Evolutionary conservation across 2,329 filamentous ascomycete species (phyloP), one percentile per base, ranked within the genome.

Genomic region (Fusarium oxysporum): DNA sequence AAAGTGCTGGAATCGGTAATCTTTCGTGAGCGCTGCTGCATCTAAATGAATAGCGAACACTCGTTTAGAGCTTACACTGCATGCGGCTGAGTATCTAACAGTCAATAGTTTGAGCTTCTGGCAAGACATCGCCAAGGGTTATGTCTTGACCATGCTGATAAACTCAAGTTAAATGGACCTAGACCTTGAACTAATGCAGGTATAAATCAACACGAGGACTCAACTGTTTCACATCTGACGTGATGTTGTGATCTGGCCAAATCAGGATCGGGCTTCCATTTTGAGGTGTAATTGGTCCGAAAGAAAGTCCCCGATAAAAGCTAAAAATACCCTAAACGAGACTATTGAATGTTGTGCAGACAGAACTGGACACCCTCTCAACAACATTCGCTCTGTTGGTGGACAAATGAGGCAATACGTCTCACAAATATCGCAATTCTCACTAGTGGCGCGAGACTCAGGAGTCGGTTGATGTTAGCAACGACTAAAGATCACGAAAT

Each of bases 311-410:
- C 33, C n/a, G 43, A 41, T 21, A 3, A 14, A 28, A 43, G 43
- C 44, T 45, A 67, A 67, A 59, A 66, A 67, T 65, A 65, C 38
- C 21, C n/a, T 11, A 45, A 59, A 35, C n/a, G n/a, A 35, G 25
- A 59, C 33, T 59, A 65, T 59, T 50, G 33, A 40, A 65, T 51
- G 61, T n/a, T 40, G 51, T 65, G 38, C 45, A 21, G n/a, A 16
- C 28, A 17, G 23, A 25, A 25, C 23, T 25, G 23, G 23, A 25
- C 28, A 35, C 48, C 19, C 47, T 57, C 44, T 55, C 35, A 19
- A 12, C 13, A 21, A 25, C 12, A 32, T 32, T 25, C 6, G 17
- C n/a, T 43, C 32, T n/a, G 25, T 14, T 32, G 50, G 11, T 38
- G 9, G 21, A 45, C n/a, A 33, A 14, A 65, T 65, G 23, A 32